Percentiles rank a stretch among this genome's conserved stretches.
phyloP scores from a whole-genome alignment of 306 rosid genomes.

The Rosa multiflora region DNA sequence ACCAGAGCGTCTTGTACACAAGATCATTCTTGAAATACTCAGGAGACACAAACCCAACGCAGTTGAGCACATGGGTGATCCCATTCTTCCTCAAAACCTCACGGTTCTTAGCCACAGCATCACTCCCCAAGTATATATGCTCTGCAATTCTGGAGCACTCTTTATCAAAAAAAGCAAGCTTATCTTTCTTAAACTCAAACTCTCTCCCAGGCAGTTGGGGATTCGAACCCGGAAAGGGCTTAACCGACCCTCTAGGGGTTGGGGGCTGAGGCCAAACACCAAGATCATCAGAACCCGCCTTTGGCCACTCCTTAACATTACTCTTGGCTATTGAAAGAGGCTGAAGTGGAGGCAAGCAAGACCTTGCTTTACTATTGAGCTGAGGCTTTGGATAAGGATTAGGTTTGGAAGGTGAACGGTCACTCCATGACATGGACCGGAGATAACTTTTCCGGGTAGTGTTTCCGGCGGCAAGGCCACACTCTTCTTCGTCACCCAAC shows the following conservation, averaged over 20 bases:
- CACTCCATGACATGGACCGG: constrained; percentile 86
- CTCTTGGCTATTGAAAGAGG: constrained; percentile 67
- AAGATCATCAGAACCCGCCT: constrained; percentile 92
- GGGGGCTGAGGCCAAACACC: constrained; percentile 76
- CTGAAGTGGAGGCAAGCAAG: constrained; percentile 74
- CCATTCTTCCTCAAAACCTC: constrained; percentile 65
- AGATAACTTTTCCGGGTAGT: constrained; percentile 40
- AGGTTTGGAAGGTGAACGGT: constrained; percentile 57
- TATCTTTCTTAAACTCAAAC: constrained; percentile 71
- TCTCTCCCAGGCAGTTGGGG: constrained; percentile 48
- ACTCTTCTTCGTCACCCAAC: constrained; percentile 55
- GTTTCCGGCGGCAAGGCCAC: constrained; percentile 40
- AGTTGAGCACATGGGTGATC: constrained; percentile 87
- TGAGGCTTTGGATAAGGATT: constrained; percentile 40
- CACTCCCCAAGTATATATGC: constrained; percentile 85
- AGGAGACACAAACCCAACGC: constrained; percentile 92
- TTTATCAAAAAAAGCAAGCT: constrained; percentile 76
- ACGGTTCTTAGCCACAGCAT: constrained; percentile 89
- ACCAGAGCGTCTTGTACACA: constrained; percentile 91
- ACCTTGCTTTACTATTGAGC: constrained; percentile 45
- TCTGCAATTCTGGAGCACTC: constrained; percentile 90
- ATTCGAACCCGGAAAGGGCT: constrained; percentile 27
- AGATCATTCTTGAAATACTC: constrained; percentile 86
- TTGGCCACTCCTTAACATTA: constrained; percentile 72
- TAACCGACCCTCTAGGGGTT: constrained; percentile 63